These are phyloP conservation scores for Gossypium gossypioides DNA, from an alignment of 441 rosid genomes.

Conservation along the genomic window DNA sequence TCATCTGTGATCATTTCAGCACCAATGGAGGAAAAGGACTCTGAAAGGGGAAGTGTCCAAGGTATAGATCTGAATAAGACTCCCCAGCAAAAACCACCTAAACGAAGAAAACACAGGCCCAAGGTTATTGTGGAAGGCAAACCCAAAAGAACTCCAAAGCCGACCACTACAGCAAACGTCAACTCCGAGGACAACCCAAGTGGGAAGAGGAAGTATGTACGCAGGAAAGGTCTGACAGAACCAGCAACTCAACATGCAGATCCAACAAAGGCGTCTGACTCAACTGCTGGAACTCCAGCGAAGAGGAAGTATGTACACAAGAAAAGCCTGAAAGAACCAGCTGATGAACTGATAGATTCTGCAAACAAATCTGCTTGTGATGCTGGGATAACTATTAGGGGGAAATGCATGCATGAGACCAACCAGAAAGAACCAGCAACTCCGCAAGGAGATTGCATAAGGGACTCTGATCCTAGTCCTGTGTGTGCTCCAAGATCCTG, in stretches of 20 bases:
- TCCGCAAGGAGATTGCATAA: slow-evolving; percentile 15
- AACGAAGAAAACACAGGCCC: slow-evolving; percentile 75
- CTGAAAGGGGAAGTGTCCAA: slow-evolving; percentile 21
- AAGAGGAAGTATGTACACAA: slow-evolving; percentile 56
- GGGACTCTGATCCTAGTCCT: slow-evolving; percentile 18
- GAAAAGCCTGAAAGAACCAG: slow-evolving; percentile 37
- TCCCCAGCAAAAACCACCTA: slow-evolving; percentile 59
- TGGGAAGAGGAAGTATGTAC: slow-evolving; percentile 57
- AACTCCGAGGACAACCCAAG: slow-evolving; percentile 25
- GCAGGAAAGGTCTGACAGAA: slow-evolving; percentile 37
- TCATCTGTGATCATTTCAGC: slow-evolving; percentile 33
- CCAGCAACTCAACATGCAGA: slow-evolving; percentile 31
- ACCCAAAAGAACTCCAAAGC: slow-evolving; percentile 41
- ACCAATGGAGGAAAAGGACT: slow-evolving; percentile 26
- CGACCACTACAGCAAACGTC: slow-evolving; percentile 25
- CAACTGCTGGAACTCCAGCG: slow-evolving; percentile 21
- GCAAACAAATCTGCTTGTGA: slow-evolving; percentile 14
- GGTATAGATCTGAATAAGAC: slow-evolving; percentile 66
- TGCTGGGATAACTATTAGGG: slow-evolving; percentile 30
- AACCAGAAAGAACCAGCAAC: slow-evolving; percentile 33
- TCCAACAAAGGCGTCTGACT: slow-evolving; percentile 16
- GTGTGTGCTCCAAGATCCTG: slow-evolving; percentile 34
- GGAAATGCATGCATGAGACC: slow-evolving; percentile 44
- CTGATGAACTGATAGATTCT: slow-evolving; percentile 26
- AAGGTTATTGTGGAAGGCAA: slow-evolving; percentile 68